Evolutionary conservation across 306 rosid genomes (phyloP).

Genomic region (Cicer arietinum): DNA sequence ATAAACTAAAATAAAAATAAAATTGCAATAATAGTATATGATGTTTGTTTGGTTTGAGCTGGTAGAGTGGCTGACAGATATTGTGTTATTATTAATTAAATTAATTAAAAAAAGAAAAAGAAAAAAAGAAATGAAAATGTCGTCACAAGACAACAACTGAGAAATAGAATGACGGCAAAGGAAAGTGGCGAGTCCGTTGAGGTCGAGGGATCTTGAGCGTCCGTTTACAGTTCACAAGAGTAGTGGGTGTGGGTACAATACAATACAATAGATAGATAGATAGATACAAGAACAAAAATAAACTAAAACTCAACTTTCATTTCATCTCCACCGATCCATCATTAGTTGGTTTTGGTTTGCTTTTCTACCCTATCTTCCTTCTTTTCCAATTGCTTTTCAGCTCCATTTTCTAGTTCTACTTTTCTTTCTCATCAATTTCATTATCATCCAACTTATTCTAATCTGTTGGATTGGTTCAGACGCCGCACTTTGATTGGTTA

Average conservation of each 20-base stretch:
- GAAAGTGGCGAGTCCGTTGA: slow-evolving; percentile 49
- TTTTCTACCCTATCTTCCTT: slow-evolving; percentile 17
- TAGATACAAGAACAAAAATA: too few species aligned
- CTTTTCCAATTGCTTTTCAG: slow-evolving; percentile 26
- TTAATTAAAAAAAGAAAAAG: background rate
- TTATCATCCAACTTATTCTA: background rate
- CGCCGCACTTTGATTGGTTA: slow-evolving; percentile 26
- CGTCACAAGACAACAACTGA: slow-evolving; percentile 29
- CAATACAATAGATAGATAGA: too few species aligned
- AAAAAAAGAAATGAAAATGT: background rate
- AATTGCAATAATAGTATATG: background rate
- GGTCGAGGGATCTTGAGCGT: slow-evolving; percentile 48
- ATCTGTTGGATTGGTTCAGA: background rate
- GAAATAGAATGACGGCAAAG: slow-evolving; percentile 40
- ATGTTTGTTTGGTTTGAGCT: background rate
- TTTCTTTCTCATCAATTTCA: background rate
- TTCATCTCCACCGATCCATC: background rate
- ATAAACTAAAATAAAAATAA: too few species aligned
- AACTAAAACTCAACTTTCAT: too few species aligned
- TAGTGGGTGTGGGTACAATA: background rate
- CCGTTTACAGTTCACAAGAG: slow-evolving; percentile 22
- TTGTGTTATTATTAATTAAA: background rate
- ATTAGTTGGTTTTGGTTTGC: slow-evolving; percentile 30
- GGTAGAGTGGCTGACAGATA: slow-evolving; percentile 5
- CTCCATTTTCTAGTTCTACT: slow-evolving; percentile 35